Base-by-base conservation (phyloP, 2,329 filamentous ascomycete species). In the Fusarium lateritium region DNA sequence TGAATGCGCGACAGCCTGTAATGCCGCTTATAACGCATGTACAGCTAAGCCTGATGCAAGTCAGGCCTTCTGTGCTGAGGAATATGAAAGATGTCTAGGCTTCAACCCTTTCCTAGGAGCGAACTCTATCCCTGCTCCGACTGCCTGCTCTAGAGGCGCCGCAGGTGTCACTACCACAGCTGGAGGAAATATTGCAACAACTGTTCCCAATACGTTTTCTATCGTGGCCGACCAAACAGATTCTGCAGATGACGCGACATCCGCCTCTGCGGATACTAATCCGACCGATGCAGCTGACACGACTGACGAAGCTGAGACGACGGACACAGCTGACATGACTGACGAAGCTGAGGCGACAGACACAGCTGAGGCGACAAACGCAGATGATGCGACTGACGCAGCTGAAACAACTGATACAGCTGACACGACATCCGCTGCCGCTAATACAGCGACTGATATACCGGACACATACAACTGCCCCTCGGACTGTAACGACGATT, bases 381-480 rank as follows among this genome's bases (percentile, higher is more conserved):
- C 28, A 31, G 28, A 9, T 13, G 10, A 31, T 11, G 13, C 28
- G 10, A 31, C 10, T 11, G 28, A 31, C 13, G 28, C 28, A 11
- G 2, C 26, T 21, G 21, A 19, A 1, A 42, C 24, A 1, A 22
- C 45, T 5, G n/a, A 8, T 3, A 17, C n/a, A 1, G 24, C 13
- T 2, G 17, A 19, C 6, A 38, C 36, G 2, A 28, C 10, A 13
- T 22, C 36, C 17, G 3, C 43, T 14, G 19, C 28, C 8, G 7
- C 11, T 6, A 38, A n/a, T 15, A 14, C 34, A 15, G 42, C 24
- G 4, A 14, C 39, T 3, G 17, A 9, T 1, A 34, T 53, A 15
- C 59, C 59, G 24, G n/a, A 54, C 24, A 55, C 59, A 42, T 45
- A 62, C 4, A 47, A 62, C 9, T 62, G 59, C 13, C n/a, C 53